Conservation (phyloP, 192 early-diverging fungal species). For the Kappamyces sp. region DNA sequence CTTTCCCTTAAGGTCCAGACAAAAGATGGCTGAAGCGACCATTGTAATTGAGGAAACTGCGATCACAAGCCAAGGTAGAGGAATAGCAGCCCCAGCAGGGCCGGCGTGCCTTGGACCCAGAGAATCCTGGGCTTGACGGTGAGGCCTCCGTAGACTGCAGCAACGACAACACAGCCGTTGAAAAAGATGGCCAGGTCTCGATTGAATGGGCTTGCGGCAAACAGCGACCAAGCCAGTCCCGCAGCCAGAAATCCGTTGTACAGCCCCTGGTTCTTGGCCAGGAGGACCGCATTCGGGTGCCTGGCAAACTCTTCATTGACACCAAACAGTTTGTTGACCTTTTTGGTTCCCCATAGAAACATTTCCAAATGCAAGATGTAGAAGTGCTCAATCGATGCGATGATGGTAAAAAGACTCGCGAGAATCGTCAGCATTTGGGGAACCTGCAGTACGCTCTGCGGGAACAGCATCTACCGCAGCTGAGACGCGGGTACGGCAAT, state of each 20-base stretch:
- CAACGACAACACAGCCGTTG: no score
- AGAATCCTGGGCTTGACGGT: no score
- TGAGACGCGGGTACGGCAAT: background rate
- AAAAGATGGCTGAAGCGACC: slow-evolving; percentile 54
- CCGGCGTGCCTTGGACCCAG: no score
- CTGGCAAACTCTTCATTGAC: background rate
- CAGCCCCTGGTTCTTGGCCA: slow-evolving; percentile 9
- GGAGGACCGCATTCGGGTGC: background rate
- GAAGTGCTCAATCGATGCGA: background rate
- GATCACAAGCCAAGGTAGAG: no score
- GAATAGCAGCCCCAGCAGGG: no score
- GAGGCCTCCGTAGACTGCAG: no score
- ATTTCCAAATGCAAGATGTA: slow-evolving; percentile 7
- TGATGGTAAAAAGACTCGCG: background rate
- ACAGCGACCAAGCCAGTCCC: background rate
- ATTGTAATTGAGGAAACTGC: no score
- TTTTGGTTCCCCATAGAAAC: background rate
- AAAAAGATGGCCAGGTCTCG: no score
- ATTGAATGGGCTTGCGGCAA: background rate
- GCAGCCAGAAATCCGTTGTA: slow-evolving; percentile 13
- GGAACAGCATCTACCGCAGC: background rate
- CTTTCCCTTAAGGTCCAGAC: slow-evolving; percentile 98
- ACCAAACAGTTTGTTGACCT: background rate
- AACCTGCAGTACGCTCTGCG: background rate
- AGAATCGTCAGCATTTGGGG: background rate